Evolutionary conservation across 192 early-diverging fungal species (phyloP).

Genomic region (Dissophora globulifera): DNA sequence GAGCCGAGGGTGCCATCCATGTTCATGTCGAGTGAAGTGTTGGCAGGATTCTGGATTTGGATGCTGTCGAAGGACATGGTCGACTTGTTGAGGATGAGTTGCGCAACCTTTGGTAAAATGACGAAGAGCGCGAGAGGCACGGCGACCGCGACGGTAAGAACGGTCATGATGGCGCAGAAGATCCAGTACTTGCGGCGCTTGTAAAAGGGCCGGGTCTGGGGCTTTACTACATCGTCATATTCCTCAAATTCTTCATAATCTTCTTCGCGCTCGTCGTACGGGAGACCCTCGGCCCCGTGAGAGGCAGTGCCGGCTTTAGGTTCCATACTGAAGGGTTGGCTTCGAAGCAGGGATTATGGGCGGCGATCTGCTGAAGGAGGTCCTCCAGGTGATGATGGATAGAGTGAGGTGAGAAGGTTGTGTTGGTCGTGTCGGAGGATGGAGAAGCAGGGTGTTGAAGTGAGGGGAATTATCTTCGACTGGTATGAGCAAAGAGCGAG

Average conservation of each 20-base stretch:
- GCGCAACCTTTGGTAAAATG: conserved; percentile 63
- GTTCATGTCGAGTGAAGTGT: conserved; percentile 50
- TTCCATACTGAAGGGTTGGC: conserved; percentile 7
- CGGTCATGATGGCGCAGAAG: conserved; percentile 58
- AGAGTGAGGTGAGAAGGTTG: neutral
- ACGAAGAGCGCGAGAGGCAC: conserved; percentile 63
- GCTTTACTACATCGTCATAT: conserved; percentile 52
- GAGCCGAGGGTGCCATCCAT: conserved; percentile 54
- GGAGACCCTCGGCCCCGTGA: conserved; percentile 19
- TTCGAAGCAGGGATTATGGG: neutral
- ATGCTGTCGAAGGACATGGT: conserved; percentile 50
- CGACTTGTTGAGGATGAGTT: conserved; percentile 57
- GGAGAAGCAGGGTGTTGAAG: too few relatives aligned
- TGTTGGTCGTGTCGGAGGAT: too few relatives aligned
- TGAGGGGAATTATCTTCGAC: too few relatives aligned
- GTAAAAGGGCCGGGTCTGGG: conserved; percentile 53
- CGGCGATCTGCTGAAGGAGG: neutral
- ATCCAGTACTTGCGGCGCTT: conserved; percentile 64
- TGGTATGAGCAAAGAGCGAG: too few relatives aligned
- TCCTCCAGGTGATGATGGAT: neutral
- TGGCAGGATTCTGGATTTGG: conserved; percentile 51
- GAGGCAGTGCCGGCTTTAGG: conserved; percentile 12
- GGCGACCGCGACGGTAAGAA: conserved; percentile 53
- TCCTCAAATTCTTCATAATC: conserved; percentile 56
- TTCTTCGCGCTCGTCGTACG: conserved; percentile 49